Percentiles rank a stretch among this genome's conserved stretches.
phyloP scores from a whole-genome alignment of 2,329 filamentous ascomycete species.

The Calonectria montana region DNA sequence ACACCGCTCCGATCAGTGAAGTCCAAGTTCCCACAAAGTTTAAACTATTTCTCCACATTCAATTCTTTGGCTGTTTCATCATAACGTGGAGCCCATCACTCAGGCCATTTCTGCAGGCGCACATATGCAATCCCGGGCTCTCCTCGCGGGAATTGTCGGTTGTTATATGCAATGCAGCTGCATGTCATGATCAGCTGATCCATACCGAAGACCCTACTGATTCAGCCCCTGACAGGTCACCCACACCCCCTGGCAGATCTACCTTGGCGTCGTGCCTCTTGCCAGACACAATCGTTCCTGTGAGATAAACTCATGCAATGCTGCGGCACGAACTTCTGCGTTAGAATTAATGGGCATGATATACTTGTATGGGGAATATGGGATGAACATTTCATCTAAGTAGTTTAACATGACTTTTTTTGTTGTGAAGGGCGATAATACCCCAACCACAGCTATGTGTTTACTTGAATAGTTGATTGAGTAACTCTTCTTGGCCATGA shows the following conservation, averaged over 20 bases:
- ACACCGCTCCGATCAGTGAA: background rate
- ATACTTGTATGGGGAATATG: background rate
- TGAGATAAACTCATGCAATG: background rate
- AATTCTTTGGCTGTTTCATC: background rate
- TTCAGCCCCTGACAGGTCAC: background rate
- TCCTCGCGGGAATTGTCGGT: slow-evolving; percentile 1
- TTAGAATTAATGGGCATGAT: background rate
- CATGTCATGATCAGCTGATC: slow-evolving; percentile 4
- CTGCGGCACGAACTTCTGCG: background rate
- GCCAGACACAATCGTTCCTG: slow-evolving; percentile 1
- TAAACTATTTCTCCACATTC: background rate
- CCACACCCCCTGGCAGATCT: background rate
- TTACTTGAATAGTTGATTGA: background rate
- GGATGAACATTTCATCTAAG: background rate
- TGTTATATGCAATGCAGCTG: slow-evolving; percentile 5
- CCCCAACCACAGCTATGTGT: background rate
- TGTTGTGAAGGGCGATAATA: background rate
- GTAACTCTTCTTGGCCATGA: too few species aligned
- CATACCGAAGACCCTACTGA: background rate
- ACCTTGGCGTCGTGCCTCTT: background rate
- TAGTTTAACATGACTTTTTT: background rate
- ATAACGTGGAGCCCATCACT: background rate
- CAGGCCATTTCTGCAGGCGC: slow-evolving; percentile 1
- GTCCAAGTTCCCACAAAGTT: background rate
- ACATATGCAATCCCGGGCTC: background rate